A percentile compares a stretch with the other conserved stretches of the same genome.
Evolutionary conservation across 768 basidiomycete genomes (phyloP).

Genomic region (Dacryopinax primogenitus): DNA sequence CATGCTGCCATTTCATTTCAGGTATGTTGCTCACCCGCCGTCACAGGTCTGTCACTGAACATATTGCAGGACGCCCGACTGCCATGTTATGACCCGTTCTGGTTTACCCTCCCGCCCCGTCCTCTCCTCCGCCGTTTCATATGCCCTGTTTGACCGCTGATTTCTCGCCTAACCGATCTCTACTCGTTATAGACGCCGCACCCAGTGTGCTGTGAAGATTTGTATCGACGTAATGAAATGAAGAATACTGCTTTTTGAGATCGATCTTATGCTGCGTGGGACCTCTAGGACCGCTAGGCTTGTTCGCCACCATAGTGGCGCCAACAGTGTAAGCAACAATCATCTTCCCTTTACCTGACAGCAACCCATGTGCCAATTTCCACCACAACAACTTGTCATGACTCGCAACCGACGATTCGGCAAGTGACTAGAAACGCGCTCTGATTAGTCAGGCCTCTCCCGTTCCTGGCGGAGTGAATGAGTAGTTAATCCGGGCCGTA

Average conservation of each 20-base stretch:
- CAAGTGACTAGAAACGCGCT: no score
- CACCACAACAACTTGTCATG: no score
- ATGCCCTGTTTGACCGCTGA: not conserved
- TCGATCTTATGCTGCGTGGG: not conserved
- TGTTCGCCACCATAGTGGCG: not conserved
- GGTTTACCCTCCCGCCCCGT: no score
- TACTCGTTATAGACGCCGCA: not conserved
- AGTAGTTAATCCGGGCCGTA: not conserved
- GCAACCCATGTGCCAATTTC: no score
- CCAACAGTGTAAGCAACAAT: not conserved
- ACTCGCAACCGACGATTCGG: no score
- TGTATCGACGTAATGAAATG: conserved; percentile 8
- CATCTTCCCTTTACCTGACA: no score
- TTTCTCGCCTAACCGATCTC: not conserved
- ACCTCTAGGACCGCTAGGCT: not conserved
- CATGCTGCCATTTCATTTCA: not conserved
- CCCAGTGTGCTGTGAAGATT: not conserved
- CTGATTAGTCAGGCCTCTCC: not conserved
- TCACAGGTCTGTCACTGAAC: not conserved
- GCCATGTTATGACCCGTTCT: not conserved
- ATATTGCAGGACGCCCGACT: not conserved
- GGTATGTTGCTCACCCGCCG: not conserved
- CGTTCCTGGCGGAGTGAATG: not conserved
- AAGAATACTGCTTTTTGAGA: not conserved
- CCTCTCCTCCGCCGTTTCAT: not conserved